These are phyloP conservation scores for Adiantum capillusveneris DNA, from an alignment of 75 land plant species.

Conservation along the genomic window DNA sequence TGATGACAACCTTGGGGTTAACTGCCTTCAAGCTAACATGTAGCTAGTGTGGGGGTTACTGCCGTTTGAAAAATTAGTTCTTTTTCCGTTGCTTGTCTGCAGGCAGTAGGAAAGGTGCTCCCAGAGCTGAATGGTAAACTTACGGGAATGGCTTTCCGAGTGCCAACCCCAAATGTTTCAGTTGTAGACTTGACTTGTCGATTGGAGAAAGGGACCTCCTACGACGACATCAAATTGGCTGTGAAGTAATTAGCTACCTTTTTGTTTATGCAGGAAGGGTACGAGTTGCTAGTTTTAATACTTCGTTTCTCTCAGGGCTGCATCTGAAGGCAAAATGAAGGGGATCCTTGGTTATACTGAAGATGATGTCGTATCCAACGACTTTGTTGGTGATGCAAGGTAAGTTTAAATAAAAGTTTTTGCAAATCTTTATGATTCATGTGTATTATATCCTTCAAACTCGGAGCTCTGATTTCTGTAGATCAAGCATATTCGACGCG, in stretches of 20 bases:
- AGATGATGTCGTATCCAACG: constrained; percentile 92
- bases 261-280: neutral
- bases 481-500: constrained; percentile 94
- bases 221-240: constrained; percentile 86
- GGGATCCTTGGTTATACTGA: constrained; percentile 98
- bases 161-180: constrained; percentile 93
- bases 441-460: too few relatives aligned
- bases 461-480: constrained; percentile 6
- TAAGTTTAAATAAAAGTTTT: constrained; percentile 3
- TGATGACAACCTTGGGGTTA: too few relatives aligned
- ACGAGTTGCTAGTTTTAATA: neutral
- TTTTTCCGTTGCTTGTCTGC: constrained; percentile 9
- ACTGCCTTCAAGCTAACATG: too few relatives aligned
- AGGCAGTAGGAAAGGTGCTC: constrained; percentile 98
- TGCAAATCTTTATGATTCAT: too few relatives aligned
- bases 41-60: too few relatives aligned
- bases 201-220: constrained; percentile 67
- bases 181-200: constrained; percentile 90
- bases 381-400: constrained; percentile 90
- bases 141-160: constrained; percentile 97
- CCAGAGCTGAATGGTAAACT: constrained; percentile 95
- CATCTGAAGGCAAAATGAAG: constrained; percentile 77
- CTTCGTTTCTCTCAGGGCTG: constrained; percentile 23
- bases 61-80: neutral
- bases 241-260: constrained; percentile 46